Conservation (phyloP, 768 basidiomycete genomes). For the Crassisporium funariophilum region DNA sequence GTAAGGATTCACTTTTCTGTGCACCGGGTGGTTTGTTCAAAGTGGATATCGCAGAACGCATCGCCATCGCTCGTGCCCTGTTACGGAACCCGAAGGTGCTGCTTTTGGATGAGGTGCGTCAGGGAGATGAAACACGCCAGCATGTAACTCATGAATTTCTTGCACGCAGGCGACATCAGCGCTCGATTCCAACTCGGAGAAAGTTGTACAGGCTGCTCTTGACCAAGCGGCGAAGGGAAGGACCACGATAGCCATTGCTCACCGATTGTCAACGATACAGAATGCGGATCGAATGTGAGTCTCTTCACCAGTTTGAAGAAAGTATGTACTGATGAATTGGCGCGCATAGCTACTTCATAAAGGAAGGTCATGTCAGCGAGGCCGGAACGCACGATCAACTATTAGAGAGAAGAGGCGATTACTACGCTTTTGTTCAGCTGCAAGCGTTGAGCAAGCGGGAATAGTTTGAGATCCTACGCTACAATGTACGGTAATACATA, state of each 20-base stretch:
- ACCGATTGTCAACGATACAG: slow-evolving; percentile 91
- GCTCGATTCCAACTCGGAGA: slow-evolving; percentile 88
- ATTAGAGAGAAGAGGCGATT: slow-evolving; percentile 61
- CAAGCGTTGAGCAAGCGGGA: slow-evolving; percentile 67
- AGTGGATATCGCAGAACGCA: too few species aligned
- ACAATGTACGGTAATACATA: too few species aligned
- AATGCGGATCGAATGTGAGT: slow-evolving; percentile 87
- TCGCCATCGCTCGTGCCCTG: slow-evolving; percentile 90
- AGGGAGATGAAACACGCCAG: slow-evolving; percentile 13
- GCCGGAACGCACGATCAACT: slow-evolving; percentile 88
- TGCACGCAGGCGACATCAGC: slow-evolving; percentile 73
- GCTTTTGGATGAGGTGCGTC: slow-evolving; percentile 70
- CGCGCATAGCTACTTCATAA: slow-evolving; percentile 75
- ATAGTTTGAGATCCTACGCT: too few species aligned
- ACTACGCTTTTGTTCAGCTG: slow-evolving; percentile 88
- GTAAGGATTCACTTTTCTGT: slow-evolving; percentile 40
- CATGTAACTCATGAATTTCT: slow-evolving; percentile 12
- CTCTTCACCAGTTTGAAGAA: slow-evolving; percentile 10
- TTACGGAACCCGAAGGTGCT: slow-evolving; percentile 89
- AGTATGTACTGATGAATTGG: slow-evolving; percentile 11
- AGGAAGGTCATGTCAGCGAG: slow-evolving; percentile 84
- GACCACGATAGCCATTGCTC: slow-evolving; percentile 94
- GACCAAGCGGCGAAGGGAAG: slow-evolving; percentile 91
- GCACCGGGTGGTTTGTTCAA: slow-evolving; percentile 7
- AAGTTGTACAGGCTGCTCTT: slow-evolving; percentile 92